These are phyloP conservation scores for Amylocarpus encephaloides DNA, from an alignment of 2,329 filamentous ascomycete species.

Conservation along the genomic window DNA sequence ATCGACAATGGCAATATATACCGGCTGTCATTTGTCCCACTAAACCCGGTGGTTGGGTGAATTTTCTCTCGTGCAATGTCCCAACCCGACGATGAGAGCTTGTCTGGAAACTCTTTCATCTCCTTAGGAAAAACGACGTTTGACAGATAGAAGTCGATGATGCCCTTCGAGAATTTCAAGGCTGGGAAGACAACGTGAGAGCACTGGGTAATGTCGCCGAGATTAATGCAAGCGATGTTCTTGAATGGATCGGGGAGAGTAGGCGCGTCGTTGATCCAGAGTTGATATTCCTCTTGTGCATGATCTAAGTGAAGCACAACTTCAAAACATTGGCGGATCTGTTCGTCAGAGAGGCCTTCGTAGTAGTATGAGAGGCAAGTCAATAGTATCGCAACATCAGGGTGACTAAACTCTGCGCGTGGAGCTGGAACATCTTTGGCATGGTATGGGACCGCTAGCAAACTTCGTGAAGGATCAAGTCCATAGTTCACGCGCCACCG, in stretches of 20 bases:
- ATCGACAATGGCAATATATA: conserved; percentile 50
- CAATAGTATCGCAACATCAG: conserved; percentile 50
- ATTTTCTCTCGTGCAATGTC: conserved; percentile 46
- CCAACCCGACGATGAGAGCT: conserved; percentile 62
- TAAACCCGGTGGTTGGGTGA: conserved; percentile 57
- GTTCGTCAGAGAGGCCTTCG: conserved; percentile 43
- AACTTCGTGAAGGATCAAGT: conserved; percentile 40
- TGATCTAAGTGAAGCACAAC: conserved; percentile 47
- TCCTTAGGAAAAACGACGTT: conserved; percentile 54
- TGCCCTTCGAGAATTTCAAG: conserved; percentile 45
- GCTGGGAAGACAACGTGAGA: conserved; percentile 43
- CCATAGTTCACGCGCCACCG: conserved; percentile 63
- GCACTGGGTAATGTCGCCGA: conserved; percentile 48
- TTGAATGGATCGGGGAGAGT: conserved; percentile 34
- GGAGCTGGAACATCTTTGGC: conserved; percentile 52
- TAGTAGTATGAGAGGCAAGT: conserved; percentile 53
- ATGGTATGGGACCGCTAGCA: conserved; percentile 51
- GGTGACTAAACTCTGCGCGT: conserved; percentile 56
- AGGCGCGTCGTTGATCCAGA: conserved; percentile 38
- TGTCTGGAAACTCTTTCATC: conserved; percentile 55
- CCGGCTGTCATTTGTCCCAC: conserved; percentile 59
- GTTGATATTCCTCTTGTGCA: conserved; percentile 42
- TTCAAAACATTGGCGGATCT: conserved; percentile 43
- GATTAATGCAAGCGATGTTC: conserved; percentile 47
- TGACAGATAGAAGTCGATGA: conserved; percentile 58